These are phyloP conservation scores for Stephanodiscus minutulus DNA, from an alignment of 108 stramenopile species.

Conservation along the genomic window DNA sequence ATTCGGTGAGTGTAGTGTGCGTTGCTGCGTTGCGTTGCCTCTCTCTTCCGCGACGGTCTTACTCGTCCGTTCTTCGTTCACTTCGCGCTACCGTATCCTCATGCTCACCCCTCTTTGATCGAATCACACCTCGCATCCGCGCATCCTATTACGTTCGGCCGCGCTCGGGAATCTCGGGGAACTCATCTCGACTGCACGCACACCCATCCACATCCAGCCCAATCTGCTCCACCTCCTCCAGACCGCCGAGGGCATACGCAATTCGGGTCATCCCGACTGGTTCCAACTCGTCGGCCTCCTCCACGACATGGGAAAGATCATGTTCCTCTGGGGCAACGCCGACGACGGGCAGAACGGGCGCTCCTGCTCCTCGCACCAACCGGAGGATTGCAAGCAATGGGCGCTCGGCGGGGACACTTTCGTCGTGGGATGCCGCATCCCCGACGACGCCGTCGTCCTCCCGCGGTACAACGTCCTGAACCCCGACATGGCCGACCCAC, in stretches of 20 bases:
- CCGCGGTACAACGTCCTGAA: slow-evolving; percentile 75
- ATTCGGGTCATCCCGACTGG: slow-evolving; percentile 81
- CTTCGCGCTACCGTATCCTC: neutral
- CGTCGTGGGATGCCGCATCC: slow-evolving; percentile 75
- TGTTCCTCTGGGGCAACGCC: slow-evolving; percentile 78
- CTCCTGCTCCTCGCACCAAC: slow-evolving; percentile 39
- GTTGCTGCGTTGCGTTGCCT: no score
- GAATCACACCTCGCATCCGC: no score
- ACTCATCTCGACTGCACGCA: no score
- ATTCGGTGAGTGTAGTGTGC: slow-evolving; percentile 37
- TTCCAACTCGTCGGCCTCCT: slow-evolving; percentile 70
- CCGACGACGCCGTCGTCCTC: slow-evolving; percentile 69
- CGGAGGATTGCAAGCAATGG: slow-evolving; percentile 80
- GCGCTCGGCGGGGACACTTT: slow-evolving; percentile 85
- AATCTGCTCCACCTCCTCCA: slow-evolving; percentile 78
- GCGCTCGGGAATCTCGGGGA: no score
- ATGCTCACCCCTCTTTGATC: no score
- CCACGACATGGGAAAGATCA: slow-evolving; percentile 89
- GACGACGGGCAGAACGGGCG: slow-evolving; percentile 73
- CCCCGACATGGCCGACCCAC: slow-evolving; percentile 70
- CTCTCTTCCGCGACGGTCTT: no score
- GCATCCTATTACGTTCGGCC: no score
- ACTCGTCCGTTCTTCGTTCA: neutral
- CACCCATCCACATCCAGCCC: no score
- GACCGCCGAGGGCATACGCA: slow-evolving; percentile 80